A percentile compares a stretch with the other conserved stretches of the same genome.
Evolutionary conservation across 2,329 filamentous ascomycete genomes (phyloP).

Genomic region (Bimuria novae-zelandiae): DNA sequence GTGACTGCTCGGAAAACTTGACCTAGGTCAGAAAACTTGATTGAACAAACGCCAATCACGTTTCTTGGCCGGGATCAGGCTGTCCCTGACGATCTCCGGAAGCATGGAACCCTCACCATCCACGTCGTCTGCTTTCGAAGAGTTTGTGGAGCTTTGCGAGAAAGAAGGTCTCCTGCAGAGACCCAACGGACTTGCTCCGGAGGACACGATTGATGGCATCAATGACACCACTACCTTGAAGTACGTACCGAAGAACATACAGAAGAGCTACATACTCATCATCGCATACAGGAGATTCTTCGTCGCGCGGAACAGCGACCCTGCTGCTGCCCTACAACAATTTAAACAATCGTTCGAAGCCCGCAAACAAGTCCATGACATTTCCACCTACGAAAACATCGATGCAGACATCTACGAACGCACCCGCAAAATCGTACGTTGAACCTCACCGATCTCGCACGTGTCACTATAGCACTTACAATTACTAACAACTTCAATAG

Average conservation of each 20-base stretch:
- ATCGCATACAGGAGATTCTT: conserved; percentile 71
- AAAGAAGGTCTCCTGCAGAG: background rate
- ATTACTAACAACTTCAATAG: conserved; percentile 50
- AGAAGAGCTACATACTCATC: conserved; percentile 3
- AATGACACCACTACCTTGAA: background rate
- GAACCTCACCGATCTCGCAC: no score
- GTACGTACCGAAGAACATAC: background rate
- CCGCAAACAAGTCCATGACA: conserved; percentile 77
- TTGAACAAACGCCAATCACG: no score
- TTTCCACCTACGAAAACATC: conserved; percentile 82
- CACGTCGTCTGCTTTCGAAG: background rate
- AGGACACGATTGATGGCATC: background rate
- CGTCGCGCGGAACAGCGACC: conserved; percentile 79
- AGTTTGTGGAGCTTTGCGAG: background rate
- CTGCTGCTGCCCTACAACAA: conserved; percentile 77
- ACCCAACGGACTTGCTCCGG: background rate
- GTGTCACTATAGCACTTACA: no score
- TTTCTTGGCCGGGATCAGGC: background rate
- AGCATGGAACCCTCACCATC: background rate
- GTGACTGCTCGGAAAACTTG: no score
- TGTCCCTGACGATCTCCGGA: background rate
- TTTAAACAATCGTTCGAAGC: conserved; percentile 89
- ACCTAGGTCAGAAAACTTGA: no score
- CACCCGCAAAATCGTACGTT: conserved; percentile 72
- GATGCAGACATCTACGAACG: conserved; percentile 83